A percentile compares a stretch with the other conserved stretches of the same genome.
phyloP scores from a whole-genome alignment of 2,329 filamentous ascomycete species.

The Penicillium concentricum region DNA sequence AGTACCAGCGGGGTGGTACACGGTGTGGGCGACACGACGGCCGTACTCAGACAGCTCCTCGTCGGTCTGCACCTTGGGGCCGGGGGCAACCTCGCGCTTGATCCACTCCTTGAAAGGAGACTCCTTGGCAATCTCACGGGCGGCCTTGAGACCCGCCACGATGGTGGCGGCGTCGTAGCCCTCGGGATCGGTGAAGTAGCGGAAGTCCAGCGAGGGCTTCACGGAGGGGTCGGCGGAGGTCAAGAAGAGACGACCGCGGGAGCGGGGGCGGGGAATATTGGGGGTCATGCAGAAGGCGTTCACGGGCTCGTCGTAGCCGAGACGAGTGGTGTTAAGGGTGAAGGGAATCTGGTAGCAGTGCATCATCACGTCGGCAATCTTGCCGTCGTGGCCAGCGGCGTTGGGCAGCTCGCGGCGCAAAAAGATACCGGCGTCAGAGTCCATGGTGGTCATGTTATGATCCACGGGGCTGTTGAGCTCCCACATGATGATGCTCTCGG shows the following conservation, averaged over 20 bases:
- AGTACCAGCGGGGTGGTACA: constrained; percentile 86
- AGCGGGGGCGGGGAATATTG: constrained; percentile 81
- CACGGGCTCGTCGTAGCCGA: constrained; percentile 70
- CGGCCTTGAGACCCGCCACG: constrained; percentile 72
- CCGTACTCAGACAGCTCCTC: constrained; percentile 81
- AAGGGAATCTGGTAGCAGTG: constrained; percentile 97
- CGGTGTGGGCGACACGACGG: constrained; percentile 76
- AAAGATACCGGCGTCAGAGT: constrained; percentile 87
- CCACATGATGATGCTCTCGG: constrained; percentile 68
- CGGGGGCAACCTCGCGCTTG: constrained; percentile 77
- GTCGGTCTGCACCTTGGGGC: constrained; percentile 70
- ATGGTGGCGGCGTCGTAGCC: constrained; percentile 82
- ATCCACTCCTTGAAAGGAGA: constrained; percentile 80
- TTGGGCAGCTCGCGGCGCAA: constrained; percentile 73
- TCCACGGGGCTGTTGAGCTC: constrained; percentile 78
- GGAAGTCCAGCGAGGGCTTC: constrained; percentile 83
- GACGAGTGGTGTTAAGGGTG: constrained; percentile 76
- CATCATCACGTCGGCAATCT: constrained; percentile 88
- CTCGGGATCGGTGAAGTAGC: constrained; percentile 83
- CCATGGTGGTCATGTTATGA: constrained; percentile 81
- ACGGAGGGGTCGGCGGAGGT: constrained; percentile 71
- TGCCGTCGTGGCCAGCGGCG: constrained; percentile 67
- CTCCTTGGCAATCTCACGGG: constrained; percentile 73
- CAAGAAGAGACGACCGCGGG: constrained; percentile 73
- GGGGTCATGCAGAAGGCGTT: constrained; percentile 93